Conservation (phyloP, 1,139 yeast genomes). For the Sugiyamaella sp. region DNA sequence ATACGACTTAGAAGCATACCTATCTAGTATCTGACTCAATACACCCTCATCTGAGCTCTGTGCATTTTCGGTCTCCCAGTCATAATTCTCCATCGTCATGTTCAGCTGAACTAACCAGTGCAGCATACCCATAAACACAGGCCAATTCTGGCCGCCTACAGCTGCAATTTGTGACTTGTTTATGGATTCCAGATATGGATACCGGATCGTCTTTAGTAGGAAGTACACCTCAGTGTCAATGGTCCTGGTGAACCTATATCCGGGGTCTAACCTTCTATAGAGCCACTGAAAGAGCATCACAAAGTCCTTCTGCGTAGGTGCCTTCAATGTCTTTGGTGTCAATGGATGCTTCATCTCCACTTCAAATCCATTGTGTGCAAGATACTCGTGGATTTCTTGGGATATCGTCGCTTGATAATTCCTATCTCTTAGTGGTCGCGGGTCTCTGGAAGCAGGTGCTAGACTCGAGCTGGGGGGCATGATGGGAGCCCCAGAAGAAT, state of each 20-base stretch:
- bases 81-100: slow-evolving; percentile 50
- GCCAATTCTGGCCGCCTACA: slow-evolving; percentile 93
- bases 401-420: slow-evolving; percentile 67
- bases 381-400: slow-evolving; percentile 53
- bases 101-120: slow-evolving; percentile 74
- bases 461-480: slow-evolving; percentile 14
- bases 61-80: slow-evolving; percentile 33
- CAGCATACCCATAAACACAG: slow-evolving; percentile 75
- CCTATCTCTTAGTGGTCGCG: slow-evolving; percentile 76
- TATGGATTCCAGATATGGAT: slow-evolving; percentile 80
- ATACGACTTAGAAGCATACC: slow-evolving; percentile 69
- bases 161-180: slow-evolving; percentile 86
- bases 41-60: slow-evolving; percentile 45
- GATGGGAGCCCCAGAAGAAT: slow-evolving; percentile 16
- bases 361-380: slow-evolving; percentile 67
- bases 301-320: slow-evolving; percentile 90
- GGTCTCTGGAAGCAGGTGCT: slow-evolving; percentile 48
- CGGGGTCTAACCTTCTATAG: slow-evolving; percentile 77
- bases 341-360: slow-evolving; percentile 72
- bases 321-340: slow-evolving; percentile 63
- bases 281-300: slow-evolving; percentile 77
- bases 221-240: slow-evolving; percentile 77
- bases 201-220: slow-evolving; percentile 63
- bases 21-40: slow-evolving; percentile 63
- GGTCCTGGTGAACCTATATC: slow-evolving; percentile 66